phyloP scores from a whole-genome alignment of 495 filamentous ascomycete genomes.

The Lasiosphaeria hispida region DNA sequence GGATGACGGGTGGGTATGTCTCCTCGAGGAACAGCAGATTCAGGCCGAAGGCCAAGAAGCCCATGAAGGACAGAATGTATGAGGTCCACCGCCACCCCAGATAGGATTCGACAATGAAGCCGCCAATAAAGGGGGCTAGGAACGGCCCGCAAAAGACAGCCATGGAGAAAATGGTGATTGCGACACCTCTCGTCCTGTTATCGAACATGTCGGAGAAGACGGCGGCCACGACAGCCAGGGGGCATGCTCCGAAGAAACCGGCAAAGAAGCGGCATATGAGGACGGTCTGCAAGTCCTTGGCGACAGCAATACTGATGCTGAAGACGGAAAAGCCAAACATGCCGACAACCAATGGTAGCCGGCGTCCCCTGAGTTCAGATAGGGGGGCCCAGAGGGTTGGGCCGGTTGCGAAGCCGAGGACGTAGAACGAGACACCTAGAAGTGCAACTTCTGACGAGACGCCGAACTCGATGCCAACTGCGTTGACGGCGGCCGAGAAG shows the following conservation, averaged over 20 bases:
- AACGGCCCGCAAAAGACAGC: constrained; percentile 81
- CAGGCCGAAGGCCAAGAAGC: constrained; percentile 65
- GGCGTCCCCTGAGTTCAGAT: constrained; percentile 75
- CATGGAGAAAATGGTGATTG: constrained; percentile 80
- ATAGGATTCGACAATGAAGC: constrained; percentile 70
- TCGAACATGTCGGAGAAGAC: constrained; percentile 88
- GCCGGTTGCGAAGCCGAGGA: constrained; percentile 69
- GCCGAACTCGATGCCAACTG: constrained; percentile 51
- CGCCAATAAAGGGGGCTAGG: constrained; percentile 77
- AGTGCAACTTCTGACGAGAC: constrained; percentile 60
- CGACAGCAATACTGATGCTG: constrained; percentile 65
- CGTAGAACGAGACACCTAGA: constrained; percentile 67
- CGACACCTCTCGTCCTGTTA: constrained; percentile 72
- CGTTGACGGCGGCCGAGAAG: constrained; percentile 61
- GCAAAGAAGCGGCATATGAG: constrained; percentile 82
- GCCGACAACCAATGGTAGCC: constrained; percentile 65
- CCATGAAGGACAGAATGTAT: constrained; percentile 72
- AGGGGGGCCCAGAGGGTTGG: constrained; percentile 67
- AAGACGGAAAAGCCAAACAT: constrained; percentile 83
- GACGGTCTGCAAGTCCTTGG: constrained; percentile 78
- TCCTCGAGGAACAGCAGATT: constrained; percentile 73
- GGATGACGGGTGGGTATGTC: constrained; percentile 79
- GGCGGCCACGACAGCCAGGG: constrained; percentile 79
- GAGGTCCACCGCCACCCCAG: constrained; percentile 86
- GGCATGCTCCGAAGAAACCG: constrained; percentile 73